Base-by-base conservation (phyloP, 2,329 filamentous ascomycete species). In the Sporothrix phasma region DNA sequence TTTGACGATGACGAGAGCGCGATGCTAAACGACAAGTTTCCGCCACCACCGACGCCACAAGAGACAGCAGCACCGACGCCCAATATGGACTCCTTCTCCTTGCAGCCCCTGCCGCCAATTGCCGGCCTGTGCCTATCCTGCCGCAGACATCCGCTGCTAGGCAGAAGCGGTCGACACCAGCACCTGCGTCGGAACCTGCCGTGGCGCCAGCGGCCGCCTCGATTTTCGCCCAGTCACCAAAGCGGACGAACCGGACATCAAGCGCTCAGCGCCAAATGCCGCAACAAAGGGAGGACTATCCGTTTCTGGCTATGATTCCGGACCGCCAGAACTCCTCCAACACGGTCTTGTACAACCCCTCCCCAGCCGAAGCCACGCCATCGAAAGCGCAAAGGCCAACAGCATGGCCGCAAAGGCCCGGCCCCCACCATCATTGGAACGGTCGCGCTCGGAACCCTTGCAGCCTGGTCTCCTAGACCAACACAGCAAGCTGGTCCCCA, bases 1-100 rank as follows among this genome's bases (percentile, higher is more conserved):
- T 84, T 90, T 65, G 87, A 87, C 43, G 84, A 89, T 26, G 81
- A 84, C 15, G 75, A 78, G 10, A 45, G 7, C 24, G 7, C 39
- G 15, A 1, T 74, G 77, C 13, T 64, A 11, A 61, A 63, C 43
- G 65, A 66, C 22, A 45, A 46, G 22, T 61, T 58, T 34, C 62
- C 39, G 10, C 62, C 49, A 7, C 66, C 64, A 4, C 62, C 61
- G 2, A 65, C 65, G 7, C 61, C 56, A 6, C 60, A 61, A 7
- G 61, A 64, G 13, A 26, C 24, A 3, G 26, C 59, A 2, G 65
- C 65, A 3, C 65, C 62, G 5, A 67, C 59, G 2, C 65, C 65
- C 1, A 41, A 41, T 1, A 31, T 64, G 41, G 26, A 65, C n/a
- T 54, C 54, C 46, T 19, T 64, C n/a, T 54, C 54, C 46, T 19